Conservation (phyloP, 345 rosid genomes). For the Brassica rapa region DNA sequence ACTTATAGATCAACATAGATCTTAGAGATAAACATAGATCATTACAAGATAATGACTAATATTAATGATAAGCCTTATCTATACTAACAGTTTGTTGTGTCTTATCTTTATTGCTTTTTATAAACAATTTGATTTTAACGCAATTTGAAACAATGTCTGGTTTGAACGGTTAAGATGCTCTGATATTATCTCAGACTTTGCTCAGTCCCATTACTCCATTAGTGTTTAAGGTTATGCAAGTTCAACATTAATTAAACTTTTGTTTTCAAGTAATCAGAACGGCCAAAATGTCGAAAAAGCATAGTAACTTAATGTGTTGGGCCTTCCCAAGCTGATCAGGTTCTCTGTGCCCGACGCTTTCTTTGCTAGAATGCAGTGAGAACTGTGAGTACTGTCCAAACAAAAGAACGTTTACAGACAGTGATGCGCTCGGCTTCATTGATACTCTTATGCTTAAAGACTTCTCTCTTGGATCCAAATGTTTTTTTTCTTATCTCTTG, state of each 20-base stretch:
- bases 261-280: neutral
- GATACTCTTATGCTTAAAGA: neutral
- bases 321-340: conserved; percentile 1
- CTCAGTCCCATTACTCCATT: neutral
- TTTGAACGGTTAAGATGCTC: no score
- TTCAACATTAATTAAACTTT: neutral
- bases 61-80: no score
- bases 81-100: no score
- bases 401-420: neutral
- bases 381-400: neutral
- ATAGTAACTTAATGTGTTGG: neutral
- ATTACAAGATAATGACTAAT: no score
- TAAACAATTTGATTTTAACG: neutral
- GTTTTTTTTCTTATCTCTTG: conserved; percentile 48
- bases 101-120: neutral
- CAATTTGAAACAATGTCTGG: no score
- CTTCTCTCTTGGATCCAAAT: neutral
- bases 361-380: neutral
- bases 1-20: no score
- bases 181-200: neutral
- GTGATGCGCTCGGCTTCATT: neutral
- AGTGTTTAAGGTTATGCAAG: neutral
- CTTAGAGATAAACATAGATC: no score
- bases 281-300: neutral
- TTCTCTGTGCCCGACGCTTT: neutral